phyloP scores from a whole-genome alignment of 2,329 filamentous ascomycete species.

The Tolypocladium tropicale region DNA sequence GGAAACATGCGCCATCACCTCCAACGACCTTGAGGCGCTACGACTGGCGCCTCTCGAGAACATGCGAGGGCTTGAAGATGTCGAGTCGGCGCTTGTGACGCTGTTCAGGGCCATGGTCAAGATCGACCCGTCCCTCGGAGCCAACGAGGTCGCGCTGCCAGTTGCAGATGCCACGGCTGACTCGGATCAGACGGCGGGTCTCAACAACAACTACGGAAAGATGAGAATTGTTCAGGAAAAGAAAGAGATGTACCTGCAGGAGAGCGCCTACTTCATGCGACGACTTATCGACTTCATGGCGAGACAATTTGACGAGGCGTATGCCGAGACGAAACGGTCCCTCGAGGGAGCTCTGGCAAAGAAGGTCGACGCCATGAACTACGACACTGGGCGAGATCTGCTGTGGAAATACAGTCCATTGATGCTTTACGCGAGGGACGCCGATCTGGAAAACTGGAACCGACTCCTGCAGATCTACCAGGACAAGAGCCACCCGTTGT shows the following conservation, averaged over 20 bases:
- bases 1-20: constrained; percentile 80
- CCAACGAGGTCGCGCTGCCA: constrained; percentile 35
- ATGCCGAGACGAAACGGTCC: constrained; percentile 57
- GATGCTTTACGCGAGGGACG: constrained; percentile 79
- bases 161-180: constrained; percentile 36
- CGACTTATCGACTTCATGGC: constrained; percentile 75
- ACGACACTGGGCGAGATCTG: constrained; percentile 59
- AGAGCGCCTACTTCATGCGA: constrained; percentile 67
- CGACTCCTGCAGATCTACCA: constrained; percentile 72
- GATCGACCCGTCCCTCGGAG: constrained; percentile 73
- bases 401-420: constrained; percentile 85
- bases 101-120: constrained; percentile 90
- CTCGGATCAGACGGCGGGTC: constrained; percentile 33
- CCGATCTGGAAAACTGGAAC: constrained; percentile 74
- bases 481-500: constrained; percentile 62
- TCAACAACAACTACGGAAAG: constrained; percentile 67
- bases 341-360: constrained; percentile 50
- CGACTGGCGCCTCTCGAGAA: constrained; percentile 64
- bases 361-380: constrained; percentile 61
- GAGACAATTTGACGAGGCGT: constrained; percentile 66
- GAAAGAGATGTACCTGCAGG: constrained; percentile 75
- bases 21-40: constrained; percentile 62
- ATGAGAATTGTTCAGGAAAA: constrained; percentile 95
- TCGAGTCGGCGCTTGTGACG: constrained; percentile 67
- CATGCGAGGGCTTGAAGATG: constrained; percentile 58